These are phyloP conservation scores for Prunus yedoensis DNA, from an alignment of 331 rosid genomes.

Conservation along the genomic window DNA sequence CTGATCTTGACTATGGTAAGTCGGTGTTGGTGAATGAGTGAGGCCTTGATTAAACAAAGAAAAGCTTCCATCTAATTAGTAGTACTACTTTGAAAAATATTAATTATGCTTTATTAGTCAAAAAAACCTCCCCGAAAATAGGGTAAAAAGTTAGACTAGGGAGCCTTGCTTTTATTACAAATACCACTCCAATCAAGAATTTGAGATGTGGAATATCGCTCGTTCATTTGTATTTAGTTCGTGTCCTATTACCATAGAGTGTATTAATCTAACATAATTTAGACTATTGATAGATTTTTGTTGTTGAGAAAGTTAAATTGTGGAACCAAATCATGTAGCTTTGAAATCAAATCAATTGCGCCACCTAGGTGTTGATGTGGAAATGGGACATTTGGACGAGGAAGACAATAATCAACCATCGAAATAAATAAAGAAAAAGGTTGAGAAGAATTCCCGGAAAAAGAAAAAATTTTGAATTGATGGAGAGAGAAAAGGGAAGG, in stretches of 20 bases:
- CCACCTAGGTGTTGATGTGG: no score
- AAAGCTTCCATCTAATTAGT: background rate
- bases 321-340: no score
- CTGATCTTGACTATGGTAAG: constrained; percentile 28
- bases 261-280: no score
- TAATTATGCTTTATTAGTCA: background rate
- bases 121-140: background rate
- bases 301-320: no score
- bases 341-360: no score
- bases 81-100: background rate
- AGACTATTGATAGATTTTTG: no score
- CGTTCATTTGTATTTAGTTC: background rate
- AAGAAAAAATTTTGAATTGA: background rate
- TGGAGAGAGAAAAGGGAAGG: background rate
- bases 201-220: no score
- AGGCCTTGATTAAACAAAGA: background rate
- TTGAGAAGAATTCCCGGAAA: background rate
- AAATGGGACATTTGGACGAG: background rate
- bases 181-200: background rate
- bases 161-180: background rate
- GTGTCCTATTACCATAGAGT: no score
- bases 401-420: no score
- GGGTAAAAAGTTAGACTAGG: background rate
- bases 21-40: background rate
- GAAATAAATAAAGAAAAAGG: background rate